phyloP scores from a whole-genome alignment of 2,329 filamentous ascomycete genomes.

The Colletotrichum falcatum region DNA sequence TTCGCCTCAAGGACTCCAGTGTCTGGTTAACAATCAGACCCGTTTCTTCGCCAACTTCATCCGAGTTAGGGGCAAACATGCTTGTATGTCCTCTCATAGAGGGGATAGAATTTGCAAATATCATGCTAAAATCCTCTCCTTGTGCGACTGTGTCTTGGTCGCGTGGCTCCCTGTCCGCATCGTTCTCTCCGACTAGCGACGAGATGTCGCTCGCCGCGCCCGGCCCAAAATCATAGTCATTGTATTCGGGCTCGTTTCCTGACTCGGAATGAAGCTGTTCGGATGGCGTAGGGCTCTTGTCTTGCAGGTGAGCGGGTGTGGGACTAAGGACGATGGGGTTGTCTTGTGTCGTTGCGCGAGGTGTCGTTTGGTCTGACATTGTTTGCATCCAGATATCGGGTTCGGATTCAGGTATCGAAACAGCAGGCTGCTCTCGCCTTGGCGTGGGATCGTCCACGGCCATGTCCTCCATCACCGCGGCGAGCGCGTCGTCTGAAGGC shows the following conservation, averaged over 20 bases:
- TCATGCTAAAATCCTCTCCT: constrained; percentile 71
- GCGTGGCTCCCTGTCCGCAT: constrained; percentile 42
- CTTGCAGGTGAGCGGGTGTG: constrained; percentile 9
- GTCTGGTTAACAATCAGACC: constrained; percentile 68
- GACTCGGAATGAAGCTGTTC: constrained; percentile 33
- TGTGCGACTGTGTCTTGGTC: constrained; percentile 58
- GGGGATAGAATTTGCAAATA: constrained; percentile 66
- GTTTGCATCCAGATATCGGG: constrained; percentile 62
- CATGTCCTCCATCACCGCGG: constrained; percentile 46
- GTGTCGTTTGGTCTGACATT: constrained; percentile 54
- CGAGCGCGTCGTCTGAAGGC: constrained; percentile 34
- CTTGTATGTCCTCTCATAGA: constrained; percentile 60
- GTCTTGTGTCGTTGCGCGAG: constrained; percentile 44
- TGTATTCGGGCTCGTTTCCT: constrained; percentile 29
- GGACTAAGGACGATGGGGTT: constrained; percentile 10
- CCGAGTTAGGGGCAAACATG: constrained; percentile 50
- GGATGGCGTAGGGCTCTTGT: constrained; percentile 34
- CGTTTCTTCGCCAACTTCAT: constrained; percentile 67
- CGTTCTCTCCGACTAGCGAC: constrained; percentile 38
- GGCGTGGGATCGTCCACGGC: constrained; percentile 48
- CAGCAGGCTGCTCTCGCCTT: constrained; percentile 33
- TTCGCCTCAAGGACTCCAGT: constrained; percentile 62
- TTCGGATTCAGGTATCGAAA: constrained; percentile 46
- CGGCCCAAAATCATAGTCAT: constrained; percentile 34
- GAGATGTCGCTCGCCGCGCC: constrained; percentile 35